These are phyloP conservation scores for Vaccinium vitisidaea DNA, from an alignment of 148 eudicot species.

Conservation along the genomic window DNA sequence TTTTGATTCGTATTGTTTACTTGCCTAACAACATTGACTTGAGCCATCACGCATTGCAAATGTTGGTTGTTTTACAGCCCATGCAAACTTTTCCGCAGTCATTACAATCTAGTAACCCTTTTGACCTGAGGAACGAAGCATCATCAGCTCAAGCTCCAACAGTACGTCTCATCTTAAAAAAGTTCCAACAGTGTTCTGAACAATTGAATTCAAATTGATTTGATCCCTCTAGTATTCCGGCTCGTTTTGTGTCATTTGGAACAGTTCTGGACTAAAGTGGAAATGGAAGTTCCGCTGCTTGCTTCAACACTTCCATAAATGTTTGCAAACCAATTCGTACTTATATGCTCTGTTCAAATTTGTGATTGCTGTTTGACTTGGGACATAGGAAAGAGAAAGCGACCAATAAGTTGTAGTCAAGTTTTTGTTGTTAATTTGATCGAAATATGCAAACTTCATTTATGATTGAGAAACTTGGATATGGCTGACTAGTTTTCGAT, in stretches of 20 bases:
- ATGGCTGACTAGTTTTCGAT: constrained; percentile 1
- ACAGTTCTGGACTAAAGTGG: background rate
- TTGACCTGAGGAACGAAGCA: constrained; percentile 56
- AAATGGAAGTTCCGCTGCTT: background rate
- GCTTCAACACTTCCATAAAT: background rate
- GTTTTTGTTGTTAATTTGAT: background rate
- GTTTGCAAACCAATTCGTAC: background rate
- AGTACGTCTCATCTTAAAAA: constrained; percentile 37
- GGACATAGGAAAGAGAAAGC: background rate
- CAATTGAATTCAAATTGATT: constrained; percentile 1
- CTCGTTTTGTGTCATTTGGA: background rate
- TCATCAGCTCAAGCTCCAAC: constrained; percentile 51
- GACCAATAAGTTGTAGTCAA: background rate
- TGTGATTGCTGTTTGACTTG: background rate
- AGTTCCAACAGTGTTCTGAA: constrained; percentile 46
- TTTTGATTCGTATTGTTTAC: constrained; percentile 64
- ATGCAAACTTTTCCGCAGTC: constrained; percentile 44
- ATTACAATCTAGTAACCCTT: constrained; percentile 67
- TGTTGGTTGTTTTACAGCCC: constrained; percentile 41
- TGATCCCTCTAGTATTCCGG: background rate
- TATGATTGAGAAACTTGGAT: constrained; percentile 6
- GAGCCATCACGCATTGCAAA: constrained; percentile 25
- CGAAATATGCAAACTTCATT: background rate
- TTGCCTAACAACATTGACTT: constrained; percentile 34
- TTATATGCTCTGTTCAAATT: background rate